Percentiles rank a stretch among this genome's conserved stretches.
These are phyloP conservation scores for Clonostachys rosea DNA, from an alignment of 2,329 filamentous ascomycete species.

Conservation along the genomic window DNA sequence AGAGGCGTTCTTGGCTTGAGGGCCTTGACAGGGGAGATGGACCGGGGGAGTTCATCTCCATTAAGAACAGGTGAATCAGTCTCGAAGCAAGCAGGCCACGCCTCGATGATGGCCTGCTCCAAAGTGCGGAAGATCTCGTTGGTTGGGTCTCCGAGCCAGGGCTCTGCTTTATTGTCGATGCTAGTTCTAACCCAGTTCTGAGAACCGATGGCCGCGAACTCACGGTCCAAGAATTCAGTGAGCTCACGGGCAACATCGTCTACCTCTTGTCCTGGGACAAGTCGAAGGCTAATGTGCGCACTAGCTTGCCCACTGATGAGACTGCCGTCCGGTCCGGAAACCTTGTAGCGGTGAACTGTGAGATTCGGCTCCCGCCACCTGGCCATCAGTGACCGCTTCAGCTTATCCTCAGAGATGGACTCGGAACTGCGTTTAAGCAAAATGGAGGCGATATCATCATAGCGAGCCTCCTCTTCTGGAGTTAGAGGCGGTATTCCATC, in stretches of 20 bases:
- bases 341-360: slow-evolving; percentile 89
- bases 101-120: slow-evolving; percentile 77
- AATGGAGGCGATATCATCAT: slow-evolving; percentile 77
- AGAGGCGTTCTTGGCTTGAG: slow-evolving; percentile 59
- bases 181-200: slow-evolving; percentile 76
- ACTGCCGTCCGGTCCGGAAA: slow-evolving; percentile 86
- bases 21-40: slow-evolving; percentile 2
- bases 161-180: slow-evolving; percentile 91
- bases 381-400: slow-evolving; percentile 84
- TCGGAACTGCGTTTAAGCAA: slow-evolving; percentile 68
- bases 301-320: slow-evolving; percentile 88
- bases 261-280: slow-evolving; percentile 91
- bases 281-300: slow-evolving; percentile 81
- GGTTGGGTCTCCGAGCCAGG: slow-evolving; percentile 88
- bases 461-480: slow-evolving; percentile 71
- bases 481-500: slow-evolving; percentile 75
- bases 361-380: slow-evolving; percentile 93
- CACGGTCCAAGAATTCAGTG: slow-evolving; percentile 59
- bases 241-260: slow-evolving; percentile 68
- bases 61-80: slow-evolving; percentile 1
- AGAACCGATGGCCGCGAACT: slow-evolving; percentile 72
- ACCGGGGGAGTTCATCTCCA: slow-evolving; percentile 2
- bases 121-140: slow-evolving; percentile 90
- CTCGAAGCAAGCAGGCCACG: slow-evolving; percentile 64
- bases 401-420: slow-evolving; percentile 53